Evolutionary conservation across 345 rosid species (phyloP).

Genomic region (Erysimum cheiranthoides): DNA sequence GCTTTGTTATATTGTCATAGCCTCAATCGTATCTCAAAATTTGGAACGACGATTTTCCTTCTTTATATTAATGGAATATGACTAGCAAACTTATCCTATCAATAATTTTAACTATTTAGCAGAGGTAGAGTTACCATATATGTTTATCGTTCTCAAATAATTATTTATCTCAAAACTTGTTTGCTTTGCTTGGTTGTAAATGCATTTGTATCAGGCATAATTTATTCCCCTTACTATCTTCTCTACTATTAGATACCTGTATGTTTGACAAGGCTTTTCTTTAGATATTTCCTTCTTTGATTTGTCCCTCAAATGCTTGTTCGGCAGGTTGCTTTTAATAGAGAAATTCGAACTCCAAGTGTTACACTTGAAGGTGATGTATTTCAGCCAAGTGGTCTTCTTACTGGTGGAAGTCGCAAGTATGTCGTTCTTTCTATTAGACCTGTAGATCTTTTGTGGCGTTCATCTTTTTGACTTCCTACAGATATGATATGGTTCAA

Average conservation of each 20-base stretch:
- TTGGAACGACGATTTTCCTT: background rate
- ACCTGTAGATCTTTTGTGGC: background rate
- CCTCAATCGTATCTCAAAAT: background rate
- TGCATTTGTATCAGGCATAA: constrained; percentile 6
- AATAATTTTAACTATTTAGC: constrained; percentile 3
- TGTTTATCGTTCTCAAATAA: background rate
- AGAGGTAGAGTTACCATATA: constrained; percentile 4
- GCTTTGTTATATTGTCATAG: background rate
- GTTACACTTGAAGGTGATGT: constrained; percentile 93
- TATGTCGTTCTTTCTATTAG: constrained; percentile 39
- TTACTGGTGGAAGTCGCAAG: constrained; percentile 96
- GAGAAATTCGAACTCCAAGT: constrained; percentile 67
- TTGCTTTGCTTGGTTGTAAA: constrained; percentile 15
- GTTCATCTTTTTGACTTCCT: constrained; percentile 20
- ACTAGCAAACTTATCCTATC: background rate
- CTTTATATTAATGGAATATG: background rate
- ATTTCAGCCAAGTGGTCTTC: constrained; percentile 92
- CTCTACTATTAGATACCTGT: constrained; percentile 13
- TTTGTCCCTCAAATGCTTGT: constrained; percentile 29
- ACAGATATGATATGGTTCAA: background rate
- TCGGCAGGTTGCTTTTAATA: constrained; percentile 77
- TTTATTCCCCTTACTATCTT: constrained; percentile 1
- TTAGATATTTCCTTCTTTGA: constrained; percentile 17
- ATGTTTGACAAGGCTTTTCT: constrained; percentile 13
- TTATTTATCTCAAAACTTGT: background rate